Evolutionary conservation across 2,329 filamentous ascomycete genomes (phyloP).

Genomic region (Phaeosphaeria sp.): DNA sequence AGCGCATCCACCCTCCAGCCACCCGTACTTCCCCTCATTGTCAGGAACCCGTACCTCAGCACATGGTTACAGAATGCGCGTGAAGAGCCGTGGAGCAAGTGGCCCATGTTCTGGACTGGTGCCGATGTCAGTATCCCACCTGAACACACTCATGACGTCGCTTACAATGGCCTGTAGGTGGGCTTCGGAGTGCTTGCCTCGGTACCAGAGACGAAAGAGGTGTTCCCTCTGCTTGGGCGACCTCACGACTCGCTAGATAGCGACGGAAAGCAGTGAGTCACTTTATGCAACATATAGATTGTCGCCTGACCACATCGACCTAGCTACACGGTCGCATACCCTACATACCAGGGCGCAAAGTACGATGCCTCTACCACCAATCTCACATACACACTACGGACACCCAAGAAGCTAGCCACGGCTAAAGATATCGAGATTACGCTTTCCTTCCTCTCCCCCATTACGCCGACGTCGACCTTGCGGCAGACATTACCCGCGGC

Average conservation of each 20-base stretch:
- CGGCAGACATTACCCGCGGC: constrained; percentile 83
- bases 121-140: constrained; percentile 57
- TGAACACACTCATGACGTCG: not conserved
- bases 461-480: constrained; percentile 80
- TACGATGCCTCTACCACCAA: constrained; percentile 76
- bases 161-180: constrained; percentile 49
- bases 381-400: constrained; percentile 67
- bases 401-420: constrained; percentile 42
- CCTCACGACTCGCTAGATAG: constrained; percentile 67
- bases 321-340: constrained; percentile 64
- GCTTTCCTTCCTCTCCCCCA: constrained; percentile 75
- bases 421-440: constrained; percentile 60
- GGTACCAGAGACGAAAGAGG: constrained; percentile 63
- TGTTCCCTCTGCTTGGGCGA: constrained; percentile 70
- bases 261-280: constrained; percentile 48
- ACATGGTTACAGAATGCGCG: constrained; percentile 70
- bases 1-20: constrained; percentile 62
- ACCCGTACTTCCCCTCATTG: constrained; percentile 58
- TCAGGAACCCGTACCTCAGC: constrained; percentile 59
- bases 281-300: not conserved
- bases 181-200: constrained; percentile 69
- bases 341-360: constrained; percentile 65
- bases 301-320: constrained; percentile 2
- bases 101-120: constrained; percentile 87
- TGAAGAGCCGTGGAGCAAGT: constrained; percentile 77